Evolutionary conservation across 2,329 filamentous ascomycete genomes (phyloP).

Genomic region (Scedosporium dehoogii): DNA sequence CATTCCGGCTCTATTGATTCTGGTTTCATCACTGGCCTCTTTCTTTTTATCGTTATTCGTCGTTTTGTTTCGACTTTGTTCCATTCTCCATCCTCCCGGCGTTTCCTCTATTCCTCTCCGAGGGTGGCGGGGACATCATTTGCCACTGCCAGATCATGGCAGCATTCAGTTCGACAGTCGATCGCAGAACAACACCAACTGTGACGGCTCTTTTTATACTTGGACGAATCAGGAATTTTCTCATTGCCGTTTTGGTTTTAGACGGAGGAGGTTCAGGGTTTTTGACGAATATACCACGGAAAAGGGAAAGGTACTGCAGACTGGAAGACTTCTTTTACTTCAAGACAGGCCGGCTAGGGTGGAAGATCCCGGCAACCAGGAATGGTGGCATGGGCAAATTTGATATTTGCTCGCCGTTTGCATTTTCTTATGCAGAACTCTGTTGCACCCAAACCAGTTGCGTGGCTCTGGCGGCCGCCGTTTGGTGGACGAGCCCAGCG

Average conservation of each 20-base stretch:
- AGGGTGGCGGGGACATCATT: neutral
- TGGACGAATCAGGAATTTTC: neutral
- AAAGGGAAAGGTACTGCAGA: neutral
- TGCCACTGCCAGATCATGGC: neutral
- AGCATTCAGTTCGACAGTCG: neutral
- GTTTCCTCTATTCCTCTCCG: neutral
- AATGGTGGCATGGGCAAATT: slow-evolving; percentile 7
- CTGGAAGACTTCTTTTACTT: slow-evolving; percentile 3
- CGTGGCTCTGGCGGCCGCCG: no score
- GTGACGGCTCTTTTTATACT: neutral
- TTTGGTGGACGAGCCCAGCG: no score
- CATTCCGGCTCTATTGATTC: neutral
- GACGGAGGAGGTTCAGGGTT: slow-evolving; percentile 1
- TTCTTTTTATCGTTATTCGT: neutral
- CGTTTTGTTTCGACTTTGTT: neutral
- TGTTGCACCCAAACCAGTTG: neutral
- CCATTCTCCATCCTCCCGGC: neutral
- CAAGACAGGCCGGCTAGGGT: slow-evolving; percentile 1
- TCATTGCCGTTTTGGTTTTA: neutral
- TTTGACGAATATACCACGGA: slow-evolving; percentile 5
- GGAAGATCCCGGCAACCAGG: slow-evolving; percentile 3
- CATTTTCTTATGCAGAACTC: slow-evolving; percentile 1
- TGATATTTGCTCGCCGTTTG: slow-evolving; percentile 5
- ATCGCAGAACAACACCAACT: neutral
- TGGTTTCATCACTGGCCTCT: neutral